Percentiles rank a stretch among this genome's conserved stretches.
Conservation (phyloP, 2,329 filamentous ascomycete species). For the Alternaria arbusti region DNA sequence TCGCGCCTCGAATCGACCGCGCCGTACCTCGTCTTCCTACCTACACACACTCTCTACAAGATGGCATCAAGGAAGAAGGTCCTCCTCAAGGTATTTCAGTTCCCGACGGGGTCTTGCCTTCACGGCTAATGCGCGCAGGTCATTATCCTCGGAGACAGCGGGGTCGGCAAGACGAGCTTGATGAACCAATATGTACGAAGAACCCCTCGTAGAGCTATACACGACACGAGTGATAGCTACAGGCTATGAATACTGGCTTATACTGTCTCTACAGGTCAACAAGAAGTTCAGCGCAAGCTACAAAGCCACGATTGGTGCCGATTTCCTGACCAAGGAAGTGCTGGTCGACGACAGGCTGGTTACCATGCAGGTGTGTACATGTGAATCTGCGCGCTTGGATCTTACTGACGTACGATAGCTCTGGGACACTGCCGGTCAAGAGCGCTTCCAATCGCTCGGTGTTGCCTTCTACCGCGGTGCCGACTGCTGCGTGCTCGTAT, state of each 20-base stretch:
- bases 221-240: not conserved
- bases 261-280: conserved; percentile 76
- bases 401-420: conserved; percentile 63
- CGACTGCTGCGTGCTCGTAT: conserved; percentile 97
- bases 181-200: conserved; percentile 99
- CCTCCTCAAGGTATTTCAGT: conserved; percentile 74
- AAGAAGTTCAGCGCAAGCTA: conserved; percentile 99
- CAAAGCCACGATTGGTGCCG: conserved; percentile 98
- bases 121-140: conserved; percentile 65
- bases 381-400: conserved; percentile 4
- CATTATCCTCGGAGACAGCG: conserved; percentile 98
- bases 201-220: not conserved
- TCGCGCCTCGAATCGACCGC: conserved; percentile 10
- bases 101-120: not conserved
- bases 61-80: conserved; percentile 74
- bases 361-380: conserved; percentile 85
- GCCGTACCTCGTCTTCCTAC: conserved; percentile 5
- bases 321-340: conserved; percentile 98
- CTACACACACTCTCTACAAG: conserved; percentile 12
- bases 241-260: conserved; percentile 9
- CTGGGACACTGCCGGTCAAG: conserved; percentile 97
- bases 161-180: conserved; percentile 98
- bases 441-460: conserved; percentile 95
- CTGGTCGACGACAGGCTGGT: conserved; percentile 96
- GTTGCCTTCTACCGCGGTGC: conserved; percentile 97